Conservation (phyloP, 179 eudicot genomes). For the Pouteria campechiana region DNA sequence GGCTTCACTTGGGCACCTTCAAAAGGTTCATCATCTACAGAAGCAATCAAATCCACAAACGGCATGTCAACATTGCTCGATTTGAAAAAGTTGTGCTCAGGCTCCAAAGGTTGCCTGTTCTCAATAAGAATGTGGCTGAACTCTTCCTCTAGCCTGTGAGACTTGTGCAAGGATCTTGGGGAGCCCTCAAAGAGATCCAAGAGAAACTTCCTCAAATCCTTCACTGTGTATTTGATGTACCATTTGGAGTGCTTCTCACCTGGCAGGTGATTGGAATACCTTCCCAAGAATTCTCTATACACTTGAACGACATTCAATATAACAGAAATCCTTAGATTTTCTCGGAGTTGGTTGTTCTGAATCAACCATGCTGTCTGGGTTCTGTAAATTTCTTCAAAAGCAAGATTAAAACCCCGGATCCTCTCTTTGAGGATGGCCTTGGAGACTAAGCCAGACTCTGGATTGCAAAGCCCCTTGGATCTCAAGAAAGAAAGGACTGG, state of each 20-base stretch:
- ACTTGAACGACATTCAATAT: conserved; percentile 49
- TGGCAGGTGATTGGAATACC: conserved; percentile 16
- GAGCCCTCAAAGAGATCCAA: conserved; percentile 48
- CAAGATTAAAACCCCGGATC: conserved; percentile 30
- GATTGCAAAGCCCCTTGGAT: conserved; percentile 27
- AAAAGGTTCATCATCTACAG: conserved; percentile 15
- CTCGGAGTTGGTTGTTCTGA: conserved; percentile 31
- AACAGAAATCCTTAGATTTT: conserved; percentile 37
- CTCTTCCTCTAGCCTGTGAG: conserved; percentile 51
- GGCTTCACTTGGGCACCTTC: conserved; percentile 13
- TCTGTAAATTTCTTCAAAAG: conserved; percentile 46
- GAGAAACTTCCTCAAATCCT: conserved; percentile 31
- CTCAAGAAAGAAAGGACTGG: conserved; percentile 30
- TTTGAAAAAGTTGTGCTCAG: conserved; percentile 3
- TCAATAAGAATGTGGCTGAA: conserved; percentile 38
- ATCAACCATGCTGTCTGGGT: conserved; percentile 38
- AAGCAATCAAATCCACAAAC: conserved; percentile 20
- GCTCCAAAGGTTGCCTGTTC: conserved; percentile 28
- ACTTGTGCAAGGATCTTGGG: conserved; percentile 34
- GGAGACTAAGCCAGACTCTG: conserved; percentile 23
- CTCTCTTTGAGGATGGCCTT: conserved; percentile 39
- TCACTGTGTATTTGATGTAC: conserved; percentile 44
- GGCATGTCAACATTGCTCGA: conserved; percentile 16
- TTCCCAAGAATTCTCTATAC: conserved; percentile 32
- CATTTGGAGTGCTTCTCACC: conserved; percentile 33